Evolutionary conservation across 805 yeast species (phyloP).

Genomic region (Yamadazyma paraphyllophila): DNA sequence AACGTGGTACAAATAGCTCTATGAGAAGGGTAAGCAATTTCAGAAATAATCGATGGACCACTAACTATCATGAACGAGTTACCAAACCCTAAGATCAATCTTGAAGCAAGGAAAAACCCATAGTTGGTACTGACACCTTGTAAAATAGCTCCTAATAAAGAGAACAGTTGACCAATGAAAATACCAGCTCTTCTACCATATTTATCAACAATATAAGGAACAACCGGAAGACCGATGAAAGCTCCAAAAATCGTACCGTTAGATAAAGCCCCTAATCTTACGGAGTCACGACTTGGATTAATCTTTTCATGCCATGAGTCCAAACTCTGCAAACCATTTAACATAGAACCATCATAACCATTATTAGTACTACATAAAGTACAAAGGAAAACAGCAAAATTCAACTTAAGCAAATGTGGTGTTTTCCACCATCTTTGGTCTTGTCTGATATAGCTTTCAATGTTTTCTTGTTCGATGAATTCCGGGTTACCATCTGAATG

Average conservation of each 20-base stretch:
- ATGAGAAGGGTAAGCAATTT: slow-evolving; percentile 48
- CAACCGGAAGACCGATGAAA: slow-evolving; percentile 27
- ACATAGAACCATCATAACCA: slow-evolving; percentile 48
- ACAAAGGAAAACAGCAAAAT: slow-evolving; percentile 35
- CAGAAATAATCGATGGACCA: slow-evolving; percentile 49
- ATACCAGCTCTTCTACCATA: slow-evolving; percentile 38
- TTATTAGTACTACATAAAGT: slow-evolving; percentile 47
- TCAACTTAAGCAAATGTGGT: slow-evolving; percentile 37
- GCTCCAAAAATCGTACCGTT: slow-evolving; percentile 45
- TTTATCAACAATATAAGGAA: slow-evolving; percentile 28
- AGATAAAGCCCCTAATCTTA: slow-evolving; percentile 38
- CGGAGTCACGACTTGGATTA: slow-evolving; percentile 28
- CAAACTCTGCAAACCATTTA: slow-evolving; percentile 50
- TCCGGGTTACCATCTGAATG: neutral
- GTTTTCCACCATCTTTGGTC: slow-evolving; percentile 31
- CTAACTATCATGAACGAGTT: slow-evolving; percentile 37
- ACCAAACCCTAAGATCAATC: slow-evolving; percentile 51
- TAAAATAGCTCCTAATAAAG: slow-evolving; percentile 31
- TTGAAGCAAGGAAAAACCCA: slow-evolving; percentile 39
- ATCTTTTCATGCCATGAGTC: slow-evolving; percentile 41
- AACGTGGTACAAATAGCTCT: slow-evolving; percentile 41
- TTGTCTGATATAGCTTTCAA: slow-evolving; percentile 15
- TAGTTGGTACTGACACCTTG: slow-evolving; percentile 34
- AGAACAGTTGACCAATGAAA: slow-evolving; percentile 22
- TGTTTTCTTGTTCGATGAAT: slow-evolving; percentile 4